phyloP scores from a whole-genome alignment of 768 basidiomycete species.

The Lactifluus piperatus region DNA sequence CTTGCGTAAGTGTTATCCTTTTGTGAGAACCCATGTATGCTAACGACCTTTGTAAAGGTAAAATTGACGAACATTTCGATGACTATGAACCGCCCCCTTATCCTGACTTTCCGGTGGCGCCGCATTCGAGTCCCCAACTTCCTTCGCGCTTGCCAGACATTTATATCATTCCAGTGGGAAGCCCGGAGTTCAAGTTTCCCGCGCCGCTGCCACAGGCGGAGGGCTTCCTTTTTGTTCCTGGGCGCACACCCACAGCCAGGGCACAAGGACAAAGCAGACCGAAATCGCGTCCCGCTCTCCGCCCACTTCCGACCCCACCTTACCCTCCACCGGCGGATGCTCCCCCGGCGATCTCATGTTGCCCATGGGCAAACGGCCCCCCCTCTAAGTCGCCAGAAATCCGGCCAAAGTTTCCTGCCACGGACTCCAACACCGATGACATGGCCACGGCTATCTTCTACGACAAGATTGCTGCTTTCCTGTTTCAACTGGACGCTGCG shows the following conservation, averaged over 20 bases:
- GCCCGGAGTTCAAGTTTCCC: neutral
- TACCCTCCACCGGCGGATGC: neutral
- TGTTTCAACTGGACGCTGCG: neutral
- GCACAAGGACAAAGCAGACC: neutral
- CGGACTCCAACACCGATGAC: neutral
- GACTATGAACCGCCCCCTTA: neutral
- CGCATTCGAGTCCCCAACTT: neutral
- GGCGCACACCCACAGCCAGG: neutral
- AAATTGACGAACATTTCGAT: too few species aligned
- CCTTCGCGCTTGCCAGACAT: neutral
- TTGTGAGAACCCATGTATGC: neutral
- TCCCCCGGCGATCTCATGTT: neutral
- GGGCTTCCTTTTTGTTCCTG: slow-evolving; percentile 4
- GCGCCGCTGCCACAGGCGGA: neutral
- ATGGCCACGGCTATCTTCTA: neutral
- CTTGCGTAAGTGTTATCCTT: neutral
- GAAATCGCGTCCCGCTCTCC: neutral
- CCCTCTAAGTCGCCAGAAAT: neutral
- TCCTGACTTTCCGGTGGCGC: slow-evolving; percentile 12
- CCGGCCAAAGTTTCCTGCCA: too few species aligned
- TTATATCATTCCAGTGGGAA: neutral
- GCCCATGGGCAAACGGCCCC: neutral
- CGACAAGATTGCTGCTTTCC: neutral
- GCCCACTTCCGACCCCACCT: slow-evolving; percentile 8
- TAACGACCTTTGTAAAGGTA: neutral